Conservation (phyloP, 2,329 filamentous ascomycete species). For the Pestalotiopsis sp. region DNA sequence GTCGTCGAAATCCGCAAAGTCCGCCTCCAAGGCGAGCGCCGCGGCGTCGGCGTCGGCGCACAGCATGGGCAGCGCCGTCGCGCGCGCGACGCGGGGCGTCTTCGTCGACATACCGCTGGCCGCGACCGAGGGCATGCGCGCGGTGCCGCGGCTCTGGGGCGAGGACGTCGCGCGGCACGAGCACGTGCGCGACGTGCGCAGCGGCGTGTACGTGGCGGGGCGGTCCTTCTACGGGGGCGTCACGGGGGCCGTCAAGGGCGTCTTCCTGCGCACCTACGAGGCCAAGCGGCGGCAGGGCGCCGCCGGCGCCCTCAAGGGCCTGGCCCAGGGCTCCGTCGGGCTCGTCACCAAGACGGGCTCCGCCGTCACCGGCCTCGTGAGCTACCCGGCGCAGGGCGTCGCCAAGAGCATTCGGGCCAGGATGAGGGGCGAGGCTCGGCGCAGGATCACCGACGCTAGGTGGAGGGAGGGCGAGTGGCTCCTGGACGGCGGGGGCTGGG, state of each 20-base stretch:
- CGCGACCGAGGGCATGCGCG: constrained; percentile 20
- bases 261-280: constrained; percentile 18
- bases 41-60: background rate
- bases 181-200: constrained; percentile 16
- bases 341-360: constrained; percentile 19
- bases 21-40: background rate
- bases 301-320: constrained; percentile 17
- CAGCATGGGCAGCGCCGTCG: background rate
- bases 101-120: constrained; percentile 20
- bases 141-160: constrained; percentile 20
- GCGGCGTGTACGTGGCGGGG: constrained; percentile 19
- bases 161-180: constrained; percentile 16
- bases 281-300: constrained; percentile 19
- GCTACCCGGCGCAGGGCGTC: constrained; percentile 19
- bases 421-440: background rate
- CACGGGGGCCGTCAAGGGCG: constrained; percentile 17
- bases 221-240: constrained; percentile 17
- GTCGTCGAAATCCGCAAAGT: background rate
- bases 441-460: background rate
- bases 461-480: background rate
- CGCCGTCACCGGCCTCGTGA: constrained; percentile 17
- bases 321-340: constrained; percentile 18
- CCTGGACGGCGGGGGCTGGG: background rate
- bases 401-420: background rate
- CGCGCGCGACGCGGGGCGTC: constrained; percentile 6